Evolutionary conservation across 1,284 basidiomycete genomes (phyloP).

Genomic region (Rhizoctonia solani): DNA sequence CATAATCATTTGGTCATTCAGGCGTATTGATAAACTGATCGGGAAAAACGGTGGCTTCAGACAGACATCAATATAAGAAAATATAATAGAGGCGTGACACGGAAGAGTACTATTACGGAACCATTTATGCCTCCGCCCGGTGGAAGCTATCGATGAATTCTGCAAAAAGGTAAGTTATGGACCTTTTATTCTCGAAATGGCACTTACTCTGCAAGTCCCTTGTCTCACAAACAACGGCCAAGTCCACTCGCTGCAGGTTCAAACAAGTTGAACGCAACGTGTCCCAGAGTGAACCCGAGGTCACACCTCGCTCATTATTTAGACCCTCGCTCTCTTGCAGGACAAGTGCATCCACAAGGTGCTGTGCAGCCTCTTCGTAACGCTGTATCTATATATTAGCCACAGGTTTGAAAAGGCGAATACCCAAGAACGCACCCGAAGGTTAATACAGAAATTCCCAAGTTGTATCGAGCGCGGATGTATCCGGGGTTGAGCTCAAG

Average conservation of each 20-base stretch:
- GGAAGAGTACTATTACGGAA: background rate
- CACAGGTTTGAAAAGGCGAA: background rate
- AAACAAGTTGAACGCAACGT: slow-evolving; percentile 78
- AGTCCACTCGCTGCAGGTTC: slow-evolving; percentile 72
- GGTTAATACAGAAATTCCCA: slow-evolving; percentile 88
- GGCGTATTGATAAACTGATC: too few relatives aligned
- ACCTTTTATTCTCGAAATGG: slow-evolving; percentile 9
- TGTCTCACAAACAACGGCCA: slow-evolving; percentile 70
- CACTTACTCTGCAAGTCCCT: slow-evolving; percentile 71
- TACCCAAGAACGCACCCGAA: slow-evolving; percentile 58
- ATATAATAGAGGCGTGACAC: background rate
- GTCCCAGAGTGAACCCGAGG: slow-evolving; percentile 79
- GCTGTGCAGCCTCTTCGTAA: slow-evolving; percentile 81
- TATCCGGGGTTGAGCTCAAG: slow-evolving; percentile 91
- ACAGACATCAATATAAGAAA: background rate
- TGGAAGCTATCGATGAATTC: slow-evolving; percentile 28
- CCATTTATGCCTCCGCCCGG: background rate
- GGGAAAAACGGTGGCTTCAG: too few relatives aligned
- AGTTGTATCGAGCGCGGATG: slow-evolving; percentile 87
- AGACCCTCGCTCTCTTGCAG: slow-evolving; percentile 80
- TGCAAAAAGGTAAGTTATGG: background rate
- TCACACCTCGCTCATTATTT: slow-evolving; percentile 62
- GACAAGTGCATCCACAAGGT: slow-evolving; percentile 82
- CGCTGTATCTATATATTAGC: slow-evolving; percentile 51
- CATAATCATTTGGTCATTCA: too few relatives aligned